phyloP scores from a whole-genome alignment of 2,329 filamentous ascomycete species.

The Fusarium continuum region DNA sequence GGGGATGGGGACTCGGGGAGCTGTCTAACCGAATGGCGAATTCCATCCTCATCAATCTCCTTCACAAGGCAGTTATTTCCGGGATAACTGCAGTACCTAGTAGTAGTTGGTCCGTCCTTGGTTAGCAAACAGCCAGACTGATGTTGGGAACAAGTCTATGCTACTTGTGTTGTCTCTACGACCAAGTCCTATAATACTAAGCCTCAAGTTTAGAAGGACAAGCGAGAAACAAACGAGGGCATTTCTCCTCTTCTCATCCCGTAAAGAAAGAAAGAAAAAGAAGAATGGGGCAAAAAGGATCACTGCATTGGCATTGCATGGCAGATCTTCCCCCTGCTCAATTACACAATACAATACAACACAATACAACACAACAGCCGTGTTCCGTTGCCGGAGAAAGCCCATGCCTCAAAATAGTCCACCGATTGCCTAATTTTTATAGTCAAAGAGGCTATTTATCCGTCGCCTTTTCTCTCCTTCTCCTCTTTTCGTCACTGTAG shows the following conservation, averaged over 20 bases:
- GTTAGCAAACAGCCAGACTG: not conserved
- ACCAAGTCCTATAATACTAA: too few species aligned
- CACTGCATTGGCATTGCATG: constrained; percentile 1
- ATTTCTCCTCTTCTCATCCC: not conserved
- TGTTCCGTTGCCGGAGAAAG: constrained; percentile 15
- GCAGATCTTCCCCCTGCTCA: constrained; percentile 2
- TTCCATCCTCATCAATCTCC: not conserved
- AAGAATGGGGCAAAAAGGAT: too few species aligned
- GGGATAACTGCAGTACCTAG: too few species aligned
- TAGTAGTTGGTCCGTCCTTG: too few species aligned
- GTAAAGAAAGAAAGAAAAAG: too few species aligned
- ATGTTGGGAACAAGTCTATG: not conserved
- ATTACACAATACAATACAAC: constrained; percentile 1
- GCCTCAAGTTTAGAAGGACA: not conserved
- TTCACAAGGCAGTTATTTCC: too few species aligned
- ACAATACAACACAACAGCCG: constrained; percentile 12
- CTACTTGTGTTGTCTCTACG: too few species aligned
- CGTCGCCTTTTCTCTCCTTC: not conserved
- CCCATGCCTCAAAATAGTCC: not conserved
- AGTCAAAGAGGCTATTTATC: not conserved
- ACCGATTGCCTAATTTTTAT: constrained; percentile 11
- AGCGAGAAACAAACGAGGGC: not conserved
- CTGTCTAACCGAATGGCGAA: constrained; percentile 20
- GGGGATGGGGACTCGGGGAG: constrained; percentile 18
- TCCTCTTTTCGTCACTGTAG: not conserved